Evolutionary conservation across 2,329 filamentous ascomycete genomes (phyloP), one percentile per base, ranked within the genome.

Genomic region (Lasiodiplodia citricola): DNA sequence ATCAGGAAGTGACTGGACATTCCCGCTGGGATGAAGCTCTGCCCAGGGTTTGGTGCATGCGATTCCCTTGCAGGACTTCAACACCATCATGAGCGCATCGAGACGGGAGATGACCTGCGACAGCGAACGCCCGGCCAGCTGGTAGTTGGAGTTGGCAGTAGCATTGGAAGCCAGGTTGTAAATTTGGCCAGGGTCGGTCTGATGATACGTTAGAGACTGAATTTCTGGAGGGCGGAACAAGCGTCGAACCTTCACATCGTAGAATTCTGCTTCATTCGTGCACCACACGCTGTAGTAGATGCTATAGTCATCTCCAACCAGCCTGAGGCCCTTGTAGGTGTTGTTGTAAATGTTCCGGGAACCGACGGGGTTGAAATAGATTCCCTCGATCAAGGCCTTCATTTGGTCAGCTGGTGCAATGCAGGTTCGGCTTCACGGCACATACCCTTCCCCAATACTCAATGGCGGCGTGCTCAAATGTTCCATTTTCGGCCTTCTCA

Each of bases 281-380:
- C 90, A 92, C 89, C 90, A 92, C 0, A 91, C 87, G 0, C 88
- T 85, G 73, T 92, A 92, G 70, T 88, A 87, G 5, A 91, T 75
- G 72, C 85, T 87, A 73, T 91, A 91, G 4, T 79, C 77, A 2
- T 83, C 75, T 0, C 83, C 79, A 4, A 88, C 80, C 6, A 90
- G 77, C n/a, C 88, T 83, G 23, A 89, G 72, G 0, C 82, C 84
- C 76, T 90, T 90, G 80, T 90, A 90, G 0, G 87, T 90, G 71
- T 90, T 89, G 70, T 84, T 84, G 54, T 58, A 67, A 16, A 50
- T 51, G n/a, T 67, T 57, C 2, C 64, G n/a, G 10, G 64, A 37
- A 10, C 52, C 52, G 18, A 18, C 58, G 11, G 58, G 58, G 54
- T 58, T 57, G 52, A 67, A 35, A 54, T 67, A 67, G 16, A 51